phyloP scores from a whole-genome alignment of 306 rosid species.

The Psophocarpus tetragonolobus region DNA sequence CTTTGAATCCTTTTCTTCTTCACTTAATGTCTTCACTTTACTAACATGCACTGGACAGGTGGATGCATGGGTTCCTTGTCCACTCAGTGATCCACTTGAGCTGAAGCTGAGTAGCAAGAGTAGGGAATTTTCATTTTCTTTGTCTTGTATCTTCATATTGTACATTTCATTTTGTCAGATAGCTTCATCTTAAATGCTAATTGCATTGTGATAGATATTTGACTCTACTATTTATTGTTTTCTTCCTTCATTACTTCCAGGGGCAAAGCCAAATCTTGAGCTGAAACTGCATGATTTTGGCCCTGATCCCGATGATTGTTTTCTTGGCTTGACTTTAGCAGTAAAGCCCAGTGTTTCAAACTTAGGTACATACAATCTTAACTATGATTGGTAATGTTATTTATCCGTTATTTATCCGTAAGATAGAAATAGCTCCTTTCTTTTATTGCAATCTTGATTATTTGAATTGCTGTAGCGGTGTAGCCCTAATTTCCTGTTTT shows the following conservation, averaged over 20 bases:
- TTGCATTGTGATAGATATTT: slow-evolving; percentile 12
- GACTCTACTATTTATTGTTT: slow-evolving; percentile 22
- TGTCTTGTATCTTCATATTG: slow-evolving; percentile 2
- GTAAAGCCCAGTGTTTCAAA: slow-evolving; percentile 78
- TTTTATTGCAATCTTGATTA: slow-evolving; percentile 19
- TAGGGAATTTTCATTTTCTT: slow-evolving; percentile 33
- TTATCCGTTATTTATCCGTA: slow-evolving; percentile 10
- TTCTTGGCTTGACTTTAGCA: slow-evolving; percentile 87
- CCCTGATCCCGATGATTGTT: slow-evolving; percentile 84
- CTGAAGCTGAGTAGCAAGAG: slow-evolving; percentile 77
- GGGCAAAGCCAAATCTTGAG: slow-evolving; percentile 81
- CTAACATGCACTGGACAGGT: slow-evolving; percentile 54
- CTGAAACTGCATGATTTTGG: slow-evolving; percentile 78
- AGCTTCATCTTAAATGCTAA: background rate
- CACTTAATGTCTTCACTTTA: slow-evolving; percentile 29
- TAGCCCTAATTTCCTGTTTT: background rate
- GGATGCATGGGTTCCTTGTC: slow-evolving; percentile 57
- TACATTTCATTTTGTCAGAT: slow-evolving; percentile 25
- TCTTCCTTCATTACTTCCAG: slow-evolving; percentile 43
- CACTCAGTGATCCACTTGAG: slow-evolving; percentile 74
- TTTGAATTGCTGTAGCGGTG: background rate
- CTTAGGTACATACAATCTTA: slow-evolving; percentile 49
- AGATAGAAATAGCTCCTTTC: background rate
- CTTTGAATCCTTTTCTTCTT: slow-evolving; percentile 25
- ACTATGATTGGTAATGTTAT: slow-evolving; percentile 11